Conservation (phyloP, 305 asterid genomes). For the Fraxinus latifolia region DNA sequence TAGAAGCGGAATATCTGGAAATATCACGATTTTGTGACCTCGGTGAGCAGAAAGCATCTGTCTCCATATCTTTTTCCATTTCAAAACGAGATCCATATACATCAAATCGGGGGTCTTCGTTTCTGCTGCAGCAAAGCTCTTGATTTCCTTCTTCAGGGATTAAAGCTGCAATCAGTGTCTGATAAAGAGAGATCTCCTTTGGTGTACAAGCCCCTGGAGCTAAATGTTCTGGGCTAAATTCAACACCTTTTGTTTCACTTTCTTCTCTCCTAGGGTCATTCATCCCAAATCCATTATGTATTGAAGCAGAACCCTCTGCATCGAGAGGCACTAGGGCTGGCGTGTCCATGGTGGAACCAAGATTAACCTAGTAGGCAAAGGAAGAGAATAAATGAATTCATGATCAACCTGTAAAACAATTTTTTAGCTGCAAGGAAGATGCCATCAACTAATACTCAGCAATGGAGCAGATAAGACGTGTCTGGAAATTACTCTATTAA, state of each 20-base stretch:
- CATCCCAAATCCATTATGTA: constrained; percentile 40
- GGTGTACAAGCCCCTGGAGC: constrained; percentile 44
- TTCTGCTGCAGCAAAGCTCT: constrained; percentile 38
- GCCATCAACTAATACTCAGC: background rate
- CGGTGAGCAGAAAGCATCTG: constrained; percentile 40
- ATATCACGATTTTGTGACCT: constrained; percentile 41
- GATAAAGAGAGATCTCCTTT: constrained; percentile 57
- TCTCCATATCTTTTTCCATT: constrained; percentile 47
- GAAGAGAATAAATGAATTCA: background rate
- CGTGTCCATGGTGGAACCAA: constrained; percentile 37
- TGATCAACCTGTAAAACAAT: constrained; percentile 5
- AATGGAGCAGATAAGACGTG: background rate
- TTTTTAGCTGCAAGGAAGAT: background rate
- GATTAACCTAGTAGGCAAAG: constrained; percentile 43
- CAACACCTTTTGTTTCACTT: constrained; percentile 46
- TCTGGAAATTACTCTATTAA: background rate
- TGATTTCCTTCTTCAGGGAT: constrained; percentile 69
- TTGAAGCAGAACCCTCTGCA: constrained; percentile 44
- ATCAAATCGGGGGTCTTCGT: constrained; percentile 48
- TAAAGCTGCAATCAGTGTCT: constrained; percentile 79
- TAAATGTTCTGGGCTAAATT: constrained; percentile 44
- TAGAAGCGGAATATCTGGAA: constrained; percentile 46
- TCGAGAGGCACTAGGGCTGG: constrained; percentile 45
- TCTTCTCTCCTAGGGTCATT: constrained; percentile 53
- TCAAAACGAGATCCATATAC: constrained; percentile 49